Base-by-base conservation (phyloP, 1,284 basidiomycete species). In the Xerocomus amazonicus region DNA sequence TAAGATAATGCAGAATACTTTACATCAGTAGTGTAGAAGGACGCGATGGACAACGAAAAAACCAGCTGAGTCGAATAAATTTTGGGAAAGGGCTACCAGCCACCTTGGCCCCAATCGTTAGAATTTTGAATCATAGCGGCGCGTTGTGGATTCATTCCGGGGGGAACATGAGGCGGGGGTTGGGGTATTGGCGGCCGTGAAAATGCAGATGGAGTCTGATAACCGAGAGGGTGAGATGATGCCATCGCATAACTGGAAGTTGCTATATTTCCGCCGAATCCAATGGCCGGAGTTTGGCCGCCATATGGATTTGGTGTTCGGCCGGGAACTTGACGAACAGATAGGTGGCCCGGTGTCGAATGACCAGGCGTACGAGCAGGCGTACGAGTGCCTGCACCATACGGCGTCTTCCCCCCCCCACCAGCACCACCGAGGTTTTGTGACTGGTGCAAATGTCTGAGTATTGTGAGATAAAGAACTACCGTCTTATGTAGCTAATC, bases 381-480 rank as follows among this genome's bases (percentile, higher is more conserved):
- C 9, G 90, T 92, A 43, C 87, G 79, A n/a, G 78, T 72, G 42
- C 84, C 84, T 41, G 80, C 84, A 45, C 78, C 84, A 52, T 83
- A 92, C 0, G 92, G 90, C 0, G 91, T 94, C 64, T 87, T 87
- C 8, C 86, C 85, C 27, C 87, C 84, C 39, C 78, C 71, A 7
- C 72, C 76, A 9, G 55, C 42, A 44, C 73, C 76, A 32, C 80
- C 82, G 35, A 83, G 69, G 55, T 83, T 89, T 67, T 90, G 86
- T 17, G 87, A 87, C 62, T 90, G 87, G 56, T 90, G 87, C 35
- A 87, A 73, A 70, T 92, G 90, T 55, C 87, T 86, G 52, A 37
- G 51, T 9, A 50, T 32, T 33, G 45, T 56, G 35, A 52, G 56
- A 52, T 28, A 59, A 52, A 59, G 51, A 38, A 32, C 23, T 32